Percentiles rank a stretch among this genome's conserved stretches.
phyloP scores from a whole-genome alignment of 768 basidiomycete species.

The Suillus weaverae region DNA sequence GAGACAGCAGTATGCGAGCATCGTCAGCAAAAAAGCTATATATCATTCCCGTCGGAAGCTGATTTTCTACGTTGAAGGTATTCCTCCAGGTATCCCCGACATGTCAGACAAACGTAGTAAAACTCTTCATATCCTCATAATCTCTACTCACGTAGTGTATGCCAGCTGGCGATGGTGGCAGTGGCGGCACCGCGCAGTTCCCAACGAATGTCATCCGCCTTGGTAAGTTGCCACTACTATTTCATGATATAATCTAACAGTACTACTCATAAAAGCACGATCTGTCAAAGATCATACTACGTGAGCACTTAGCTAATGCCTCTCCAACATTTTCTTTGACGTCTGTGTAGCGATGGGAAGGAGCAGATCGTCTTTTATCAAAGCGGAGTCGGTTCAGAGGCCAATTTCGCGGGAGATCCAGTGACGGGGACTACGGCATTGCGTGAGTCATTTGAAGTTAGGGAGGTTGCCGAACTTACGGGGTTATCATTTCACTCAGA shows the following conservation, averaged over 20 bases:
- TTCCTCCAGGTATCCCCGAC: background rate
- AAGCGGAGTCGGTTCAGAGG: conserved; percentile 23
- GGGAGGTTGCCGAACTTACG: background rate
- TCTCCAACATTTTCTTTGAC: background rate
- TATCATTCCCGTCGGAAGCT: background rate
- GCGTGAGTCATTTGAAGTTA: conserved; percentile 1
- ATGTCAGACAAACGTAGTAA: background rate
- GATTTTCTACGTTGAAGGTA: background rate
- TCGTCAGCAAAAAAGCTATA: background rate
- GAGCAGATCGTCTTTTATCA: conserved; percentile 27
- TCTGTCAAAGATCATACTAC: background rate
- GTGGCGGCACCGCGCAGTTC: background rate
- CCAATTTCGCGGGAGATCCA: conserved; percentile 16
- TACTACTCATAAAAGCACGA: conserved; percentile 1
- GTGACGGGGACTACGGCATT: conserved; percentile 10
- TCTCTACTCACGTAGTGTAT: background rate
- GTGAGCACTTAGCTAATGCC: background rate
- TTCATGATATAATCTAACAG: background rate
- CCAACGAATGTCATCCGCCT: conserved; percentile 13
- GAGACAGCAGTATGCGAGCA: background rate
- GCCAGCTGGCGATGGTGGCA: background rate
- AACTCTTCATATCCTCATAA: background rate
- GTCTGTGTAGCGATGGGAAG: background rate
- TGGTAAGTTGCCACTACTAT: conserved; percentile 3
- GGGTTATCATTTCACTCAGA: background rate